A percentile compares a stretch with the other conserved stretches of the same genome.
Evolutionary conservation across 2,329 filamentous ascomycete species (phyloP).

Genomic region (Penicillium rolfsii): DNA sequence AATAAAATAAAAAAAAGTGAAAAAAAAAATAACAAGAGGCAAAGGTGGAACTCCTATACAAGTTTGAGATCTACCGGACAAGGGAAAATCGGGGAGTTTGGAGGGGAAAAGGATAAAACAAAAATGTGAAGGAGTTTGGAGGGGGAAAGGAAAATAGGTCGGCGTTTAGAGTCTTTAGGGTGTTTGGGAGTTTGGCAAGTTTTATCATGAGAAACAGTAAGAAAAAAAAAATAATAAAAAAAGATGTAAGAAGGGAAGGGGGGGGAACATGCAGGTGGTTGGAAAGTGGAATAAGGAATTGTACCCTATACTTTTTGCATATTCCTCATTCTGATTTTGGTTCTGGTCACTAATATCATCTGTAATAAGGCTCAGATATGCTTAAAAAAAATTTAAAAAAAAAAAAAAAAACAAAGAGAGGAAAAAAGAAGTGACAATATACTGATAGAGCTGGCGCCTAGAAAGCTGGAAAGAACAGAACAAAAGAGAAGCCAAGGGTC

Average conservation of each 20-base stretch:
- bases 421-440: conserved; percentile 11
- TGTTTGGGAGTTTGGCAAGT: conserved; percentile 1
- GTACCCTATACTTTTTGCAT: conserved; percentile 19
- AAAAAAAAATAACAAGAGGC: conserved; percentile 15
- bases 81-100: conserved; percentile 11
- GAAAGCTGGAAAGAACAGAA: conserved; percentile 9
- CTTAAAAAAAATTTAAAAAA: conserved; percentile 15
- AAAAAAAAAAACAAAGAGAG: neutral
- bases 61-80: neutral
- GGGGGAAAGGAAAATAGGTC: neutral
- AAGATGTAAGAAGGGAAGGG: neutral
- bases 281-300: conserved; percentile 15
- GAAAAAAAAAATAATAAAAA: neutral
- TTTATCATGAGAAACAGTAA: neutral
- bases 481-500: neutral
- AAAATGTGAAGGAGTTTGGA: neutral
- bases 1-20: conserved; percentile 5
- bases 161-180: conserved; percentile 2
- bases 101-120: conserved; percentile 9
- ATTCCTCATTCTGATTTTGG: conserved; percentile 5
- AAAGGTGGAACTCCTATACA: conserved; percentile 16
- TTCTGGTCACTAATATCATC: neutral
- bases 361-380: conserved; percentile 5
- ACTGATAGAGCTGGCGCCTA: neutral
- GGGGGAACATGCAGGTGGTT: conserved; percentile 2